Evolutionary conservation across 148 eudicot species (phyloP), one percentile per base, ranked within the genome.

Genomic region (Nepenthes mirabilis): DNA sequence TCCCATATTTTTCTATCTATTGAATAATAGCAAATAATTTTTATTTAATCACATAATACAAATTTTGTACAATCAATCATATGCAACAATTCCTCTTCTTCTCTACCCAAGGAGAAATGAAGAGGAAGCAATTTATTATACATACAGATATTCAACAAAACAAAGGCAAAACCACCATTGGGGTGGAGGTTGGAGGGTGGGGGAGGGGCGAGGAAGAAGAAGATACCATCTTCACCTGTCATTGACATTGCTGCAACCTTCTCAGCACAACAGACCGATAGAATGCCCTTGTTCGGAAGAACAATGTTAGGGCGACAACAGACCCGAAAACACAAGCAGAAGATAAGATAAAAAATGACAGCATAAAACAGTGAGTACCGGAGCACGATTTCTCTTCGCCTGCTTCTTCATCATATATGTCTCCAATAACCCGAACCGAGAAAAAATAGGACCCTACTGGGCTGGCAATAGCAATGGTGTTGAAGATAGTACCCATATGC

Each of bases 401-500:
- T 32, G 90, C 75, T 68, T 88, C 81, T 49, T 68, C 62, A 57
- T 91, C 97, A 55, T 91, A 88, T 33, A 85, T 76, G 55, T 67
- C 64, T 35, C 97, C 97, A 33, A 88, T 81, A n/a, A 88, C 94
- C 70, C 77, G 61, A 1, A 91, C 90, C 14, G 97, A 91, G 32
- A 88, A 57, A 47, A 88, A 34, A 60, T 81, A 88, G 43, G 97
- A 83, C 47, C 97, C 96, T 6, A 88, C 58, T 11, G 96, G 97
- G 52, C 96, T 88, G 36, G 94, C 96, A 33, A 79, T 63, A 0
- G 90, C 83, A 37, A 91, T 91, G 40, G 94, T 83, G 71, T 91
- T 91, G 66, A 91, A 88, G 47, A 91, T 83, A 10, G 96, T 82
- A 37, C 97, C 97, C 96, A 91, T 79, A 62, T 91, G 91, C 14